Base-by-base conservation (phyloP, 495 filamentous ascomycete genomes). In the Tetracladium setigerum region DNA sequence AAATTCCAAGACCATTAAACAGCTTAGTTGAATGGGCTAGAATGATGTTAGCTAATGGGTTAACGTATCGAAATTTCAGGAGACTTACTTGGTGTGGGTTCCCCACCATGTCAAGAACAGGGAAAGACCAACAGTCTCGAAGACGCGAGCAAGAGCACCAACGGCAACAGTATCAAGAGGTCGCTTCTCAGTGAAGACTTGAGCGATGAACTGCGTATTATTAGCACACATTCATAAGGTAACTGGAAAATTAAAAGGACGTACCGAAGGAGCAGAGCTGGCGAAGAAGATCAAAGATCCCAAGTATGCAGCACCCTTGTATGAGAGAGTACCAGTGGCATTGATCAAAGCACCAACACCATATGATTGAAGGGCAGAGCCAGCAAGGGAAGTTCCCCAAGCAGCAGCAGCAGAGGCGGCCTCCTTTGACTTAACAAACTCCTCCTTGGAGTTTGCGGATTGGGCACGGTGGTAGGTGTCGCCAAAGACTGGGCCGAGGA, bases 91-190 rank as follows among this genome's bases (percentile, higher is more conserved):
- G 64, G 88, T 94, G 56, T 84, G 82, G 44, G 91, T 95, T 54
- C 92, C 92, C 92, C 92, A 98, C 83, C 85, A 98, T 55, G 87
- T 95, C 50, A 98, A 70, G 78, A 96, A 88, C 62, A 96, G 57
- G 46, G 84, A 86, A 35, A 97, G 74, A 31, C 92, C 92, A 44
- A 97, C 82, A 4, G 92, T 96, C 74, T 98, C 92, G 50, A 95
- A 80, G 55, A 92, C 48, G 59, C 89, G 87, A 50, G 85, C 82
- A 9, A 92, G 66, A 39, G 82, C 79, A 58, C 83, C 86, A 45
- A 96, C 82, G 41, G 88, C 90, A 50, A 97, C 80, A 40, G 84
- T 88, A 64, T 97, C 92, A 8, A 89, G 66, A 13, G 91, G 84
- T 27, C 90, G 81, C 73, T 92, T 95, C 75, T 97, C 92, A 19